A percentile compares a stretch with the other conserved stretches of the same genome.
These are phyloP conservation scores for Daldinia grandis DNA, from an alignment of 495 filamentous ascomycete species.

Conservation along the genomic window DNA sequence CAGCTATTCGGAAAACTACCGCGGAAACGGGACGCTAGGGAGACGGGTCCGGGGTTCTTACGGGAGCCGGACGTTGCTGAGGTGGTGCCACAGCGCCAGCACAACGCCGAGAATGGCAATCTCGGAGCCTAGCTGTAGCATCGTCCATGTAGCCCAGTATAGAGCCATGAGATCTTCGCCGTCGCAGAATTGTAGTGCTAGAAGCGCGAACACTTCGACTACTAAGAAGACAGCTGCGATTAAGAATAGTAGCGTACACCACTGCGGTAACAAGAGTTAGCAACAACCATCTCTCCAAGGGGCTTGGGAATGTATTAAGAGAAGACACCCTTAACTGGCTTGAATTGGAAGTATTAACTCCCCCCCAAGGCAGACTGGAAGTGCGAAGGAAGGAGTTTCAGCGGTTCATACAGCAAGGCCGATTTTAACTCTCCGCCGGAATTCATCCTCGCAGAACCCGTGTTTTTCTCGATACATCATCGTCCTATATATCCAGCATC, in stretches of 20 bases:
- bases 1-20: background rate
- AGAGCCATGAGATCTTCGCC: constrained; percentile 59
- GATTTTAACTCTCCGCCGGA: constrained; percentile 32
- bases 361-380: no score
- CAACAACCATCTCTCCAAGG: background rate
- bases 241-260: constrained; percentile 48
- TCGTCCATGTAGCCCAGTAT: constrained; percentile 59
- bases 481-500: constrained; percentile 24
- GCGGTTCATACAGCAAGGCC: constrained; percentile 19
- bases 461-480: constrained; percentile 28
- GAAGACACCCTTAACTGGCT: no score
- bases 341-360: no score
- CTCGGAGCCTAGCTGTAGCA: constrained; percentile 56
- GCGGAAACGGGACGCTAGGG: background rate
- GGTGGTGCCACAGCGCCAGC: constrained; percentile 51
- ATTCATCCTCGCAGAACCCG: constrained; percentile 20
- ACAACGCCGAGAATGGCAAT: constrained; percentile 60
- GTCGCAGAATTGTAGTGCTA: constrained; percentile 59
- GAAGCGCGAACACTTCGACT: constrained; percentile 53
- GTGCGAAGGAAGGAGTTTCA: background rate
- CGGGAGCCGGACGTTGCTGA: constrained; percentile 52
- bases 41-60: constrained; percentile 27
- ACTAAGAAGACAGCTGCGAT: constrained; percentile 48
- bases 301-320: background rate
- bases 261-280: background rate